phyloP scores from a whole-genome alignment of 345 rosid genomes.

The Moricandia arvensis region DNA sequence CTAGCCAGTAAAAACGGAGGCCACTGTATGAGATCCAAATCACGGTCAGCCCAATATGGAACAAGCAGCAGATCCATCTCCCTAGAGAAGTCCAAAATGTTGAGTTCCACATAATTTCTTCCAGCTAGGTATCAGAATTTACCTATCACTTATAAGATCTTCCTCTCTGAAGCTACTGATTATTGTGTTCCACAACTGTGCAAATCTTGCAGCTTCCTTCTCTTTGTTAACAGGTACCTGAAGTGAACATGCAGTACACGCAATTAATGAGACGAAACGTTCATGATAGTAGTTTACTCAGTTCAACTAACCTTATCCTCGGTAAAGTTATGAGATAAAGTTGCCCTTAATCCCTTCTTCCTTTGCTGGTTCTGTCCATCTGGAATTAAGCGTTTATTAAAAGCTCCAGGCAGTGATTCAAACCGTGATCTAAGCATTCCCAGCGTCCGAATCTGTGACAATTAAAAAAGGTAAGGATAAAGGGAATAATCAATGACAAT shows the following conservation, averaged over 20 bases:
- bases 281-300: background rate
- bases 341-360: conserved; percentile 74
- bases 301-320: conserved; percentile 44
- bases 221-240: conserved; percentile 66
- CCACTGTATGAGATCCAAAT: conserved; percentile 86
- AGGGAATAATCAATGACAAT: background rate
- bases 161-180: conserved; percentile 95
- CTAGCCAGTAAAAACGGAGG: conserved; percentile 98
- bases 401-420: conserved; percentile 82
- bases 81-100: conserved; percentile 46
- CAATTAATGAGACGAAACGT: conserved; percentile 17
- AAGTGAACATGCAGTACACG: conserved; percentile 12
- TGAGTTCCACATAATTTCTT: background rate
- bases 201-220: conserved; percentile 88
- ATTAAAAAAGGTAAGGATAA: conserved; percentile 14
- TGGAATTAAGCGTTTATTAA: conserved; percentile 80
- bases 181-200: conserved; percentile 97
- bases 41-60: conserved; percentile 99
- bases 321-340: conserved; percentile 55
- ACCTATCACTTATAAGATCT: conserved; percentile 88
- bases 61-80: conserved; percentile 97
- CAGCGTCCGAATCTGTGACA: conserved; percentile 82
- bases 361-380: conserved; percentile 55
- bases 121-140: conserved; percentile 23
- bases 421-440: conserved; percentile 99